Percentiles rank a stretch among this genome's conserved stretches.
Evolutionary conservation across 1,284 basidiomycete species (phyloP).

Genomic region (Irpex lacteus): DNA sequence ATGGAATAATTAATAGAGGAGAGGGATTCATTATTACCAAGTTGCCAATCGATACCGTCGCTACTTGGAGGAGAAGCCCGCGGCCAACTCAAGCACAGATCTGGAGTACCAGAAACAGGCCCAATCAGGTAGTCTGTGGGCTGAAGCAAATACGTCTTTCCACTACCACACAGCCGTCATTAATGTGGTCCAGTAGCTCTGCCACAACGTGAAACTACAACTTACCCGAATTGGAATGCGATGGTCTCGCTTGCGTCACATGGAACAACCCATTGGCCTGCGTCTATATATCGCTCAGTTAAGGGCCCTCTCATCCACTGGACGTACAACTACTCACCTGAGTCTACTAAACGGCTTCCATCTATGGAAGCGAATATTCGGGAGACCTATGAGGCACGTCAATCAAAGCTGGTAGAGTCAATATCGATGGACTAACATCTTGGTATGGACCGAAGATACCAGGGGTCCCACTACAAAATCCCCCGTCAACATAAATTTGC

Average conservation of each 20-base stretch:
- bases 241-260: constrained; percentile 69
- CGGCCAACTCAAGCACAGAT: constrained; percentile 83
- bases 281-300: constrained; percentile 27
- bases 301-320: background rate
- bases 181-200: background rate
- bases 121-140: constrained; percentile 86
- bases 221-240: constrained; percentile 74
- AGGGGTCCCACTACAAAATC: constrained; percentile 57
- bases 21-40: constrained; percentile 42
- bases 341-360: constrained; percentile 69
- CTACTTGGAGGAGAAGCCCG: constrained; percentile 60
- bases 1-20: background rate
- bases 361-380: constrained; percentile 63
- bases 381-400: constrained; percentile 49
- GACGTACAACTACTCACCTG: constrained; percentile 30
- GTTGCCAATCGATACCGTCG: constrained; percentile 86
- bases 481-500: background rate
- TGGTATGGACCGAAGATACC: constrained; percentile 82
- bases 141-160: constrained; percentile 61
- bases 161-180: constrained; percentile 31
- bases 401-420: constrained; percentile 2
- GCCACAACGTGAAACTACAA: background rate
- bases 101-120: constrained; percentile 59
- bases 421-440: constrained; percentile 49
- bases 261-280: constrained; percentile 81